These are phyloP conservation scores for Choanephora cucurbitarum DNA, from an alignment of 371 early-diverging fungal species.

Conservation along the genomic window DNA sequence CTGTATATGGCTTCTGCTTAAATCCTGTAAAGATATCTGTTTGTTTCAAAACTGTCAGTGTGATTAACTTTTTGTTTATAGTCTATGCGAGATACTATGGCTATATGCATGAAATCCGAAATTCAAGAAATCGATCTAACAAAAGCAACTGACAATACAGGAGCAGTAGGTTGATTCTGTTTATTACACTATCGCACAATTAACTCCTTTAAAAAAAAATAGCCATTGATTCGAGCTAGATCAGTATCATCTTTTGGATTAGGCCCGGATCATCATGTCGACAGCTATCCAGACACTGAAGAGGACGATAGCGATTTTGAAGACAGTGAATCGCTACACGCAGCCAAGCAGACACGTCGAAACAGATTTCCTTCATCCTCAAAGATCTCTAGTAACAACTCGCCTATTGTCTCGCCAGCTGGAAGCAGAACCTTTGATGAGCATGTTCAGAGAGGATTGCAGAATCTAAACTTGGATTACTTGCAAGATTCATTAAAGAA, in stretches of 20 bases:
- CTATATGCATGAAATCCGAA: constrained; percentile 57
- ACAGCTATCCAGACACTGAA: constrained; percentile 59
- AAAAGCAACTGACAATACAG: constrained; percentile 19
- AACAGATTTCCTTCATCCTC: constrained; percentile 8
- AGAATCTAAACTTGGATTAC: constrained; percentile 41
- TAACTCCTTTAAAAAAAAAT: not conserved
- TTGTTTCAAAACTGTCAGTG: not conserved
- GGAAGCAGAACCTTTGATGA: constrained; percentile 28
- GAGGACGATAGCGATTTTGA: constrained; percentile 43
- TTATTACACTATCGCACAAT: not conserved
- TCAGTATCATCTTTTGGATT: constrained; percentile 34
- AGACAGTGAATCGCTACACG: constrained; percentile 18
- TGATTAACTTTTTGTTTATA: constrained; percentile 3
- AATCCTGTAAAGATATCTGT: constrained; percentile 33
- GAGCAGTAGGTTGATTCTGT: constrained; percentile 12
- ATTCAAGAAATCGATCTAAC: constrained; percentile 59
- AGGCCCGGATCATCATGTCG: constrained; percentile 25
- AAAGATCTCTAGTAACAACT: constrained; percentile 15
- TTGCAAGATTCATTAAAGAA: constrained; percentile 45
- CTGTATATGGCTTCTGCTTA: constrained; percentile 40
- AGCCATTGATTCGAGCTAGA: constrained; percentile 31
- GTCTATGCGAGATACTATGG: constrained; percentile 40
- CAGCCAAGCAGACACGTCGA: constrained; percentile 3
- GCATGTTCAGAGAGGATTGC: constrained; percentile 15
- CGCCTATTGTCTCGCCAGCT: constrained; percentile 36